These are phyloP conservation scores for Angophora floribunda DNA, from an alignment of 345 rosid genomes.

Conservation along the genomic window DNA sequence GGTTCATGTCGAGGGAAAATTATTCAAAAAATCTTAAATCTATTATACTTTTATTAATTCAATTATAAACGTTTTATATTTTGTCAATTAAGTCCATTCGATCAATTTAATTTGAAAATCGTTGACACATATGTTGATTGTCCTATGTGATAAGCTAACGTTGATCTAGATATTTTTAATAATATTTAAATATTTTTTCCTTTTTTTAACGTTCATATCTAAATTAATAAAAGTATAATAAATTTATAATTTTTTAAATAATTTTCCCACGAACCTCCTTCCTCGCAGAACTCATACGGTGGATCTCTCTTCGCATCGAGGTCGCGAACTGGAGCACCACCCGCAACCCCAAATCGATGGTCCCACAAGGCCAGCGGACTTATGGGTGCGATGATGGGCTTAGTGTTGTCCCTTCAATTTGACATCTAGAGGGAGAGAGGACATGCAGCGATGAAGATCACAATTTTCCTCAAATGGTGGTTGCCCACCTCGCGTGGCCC, in stretches of 20 bases:
- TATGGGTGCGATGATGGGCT: not conserved
- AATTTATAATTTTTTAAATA: too few relatives aligned
- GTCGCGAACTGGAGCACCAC: not conserved
- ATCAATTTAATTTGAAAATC: not conserved
- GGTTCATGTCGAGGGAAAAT: rapidly evolving
- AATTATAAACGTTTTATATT: too few relatives aligned
- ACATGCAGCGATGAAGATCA: not conserved
- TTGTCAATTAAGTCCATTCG: rapidly evolving
- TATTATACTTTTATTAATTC: too few relatives aligned
- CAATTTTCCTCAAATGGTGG: not conserved
- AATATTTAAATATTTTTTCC: too few relatives aligned
- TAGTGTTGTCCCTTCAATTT: not conserved
- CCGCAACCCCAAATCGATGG: not conserved
- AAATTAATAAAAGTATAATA: rapidly evolving
- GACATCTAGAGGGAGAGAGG: not conserved
- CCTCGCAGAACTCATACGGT: not conserved
- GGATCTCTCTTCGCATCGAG: not conserved
- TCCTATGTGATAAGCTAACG: rapidly evolving
- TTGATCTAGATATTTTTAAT: too few relatives aligned
- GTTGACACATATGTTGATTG: rapidly evolving
- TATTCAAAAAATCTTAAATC: rapidly evolving
- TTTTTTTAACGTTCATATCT: too few relatives aligned
- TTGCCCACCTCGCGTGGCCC: not conserved
- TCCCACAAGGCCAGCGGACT: not conserved
- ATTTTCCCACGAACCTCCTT: not conserved